phyloP scores from a whole-genome alignment of 768 basidiomycete species.

The Chalciporus piperatus region DNA sequence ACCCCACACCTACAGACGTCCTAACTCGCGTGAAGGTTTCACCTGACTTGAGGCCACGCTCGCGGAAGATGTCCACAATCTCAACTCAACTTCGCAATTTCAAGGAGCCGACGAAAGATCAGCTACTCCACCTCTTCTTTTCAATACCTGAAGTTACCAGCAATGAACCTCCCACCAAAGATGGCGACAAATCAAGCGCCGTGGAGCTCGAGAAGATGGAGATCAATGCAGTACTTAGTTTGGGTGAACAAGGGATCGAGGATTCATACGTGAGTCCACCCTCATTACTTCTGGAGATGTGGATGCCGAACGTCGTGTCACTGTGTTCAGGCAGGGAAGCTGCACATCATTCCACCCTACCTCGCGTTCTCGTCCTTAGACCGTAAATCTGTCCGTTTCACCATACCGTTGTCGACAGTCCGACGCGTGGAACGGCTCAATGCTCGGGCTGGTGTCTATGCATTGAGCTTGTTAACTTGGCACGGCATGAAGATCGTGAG shows the following conservation, averaged over 20 bases:
- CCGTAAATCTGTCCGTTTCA: conserved; percentile 87
- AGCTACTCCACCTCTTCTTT: conserved; percentile 83
- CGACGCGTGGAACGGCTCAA: conserved; percentile 93
- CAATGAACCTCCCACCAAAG: conserved; percentile 13
- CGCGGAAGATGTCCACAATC: conserved; percentile 59
- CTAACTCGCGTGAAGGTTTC: not conserved
- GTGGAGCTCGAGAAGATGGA: conserved; percentile 70
- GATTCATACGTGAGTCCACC: conserved; percentile 81
- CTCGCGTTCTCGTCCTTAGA: conserved; percentile 89
- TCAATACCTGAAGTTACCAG: conserved; percentile 57
- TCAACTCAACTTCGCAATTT: conserved; percentile 87
- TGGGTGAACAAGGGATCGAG: conserved; percentile 76
- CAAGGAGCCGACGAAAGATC: conserved; percentile 90
- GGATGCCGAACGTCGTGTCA: not conserved
- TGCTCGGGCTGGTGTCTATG: conserved; percentile 91
- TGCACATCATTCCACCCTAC: conserved; percentile 86
- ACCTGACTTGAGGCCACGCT: conserved; percentile 1
- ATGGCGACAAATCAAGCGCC: conserved; percentile 24
- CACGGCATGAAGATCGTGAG: conserved; percentile 88
- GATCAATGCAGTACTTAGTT: conserved; percentile 83
- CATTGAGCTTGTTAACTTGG: conserved; percentile 92
- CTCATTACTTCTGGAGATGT: not conserved
- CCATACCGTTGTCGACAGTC: conserved; percentile 87
- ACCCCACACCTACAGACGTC: not conserved
- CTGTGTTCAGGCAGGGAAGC: conserved; percentile 72